Conservation (phyloP, 2,329 filamentous ascomycete species). For the Rhinocladiella similis region DNA sequence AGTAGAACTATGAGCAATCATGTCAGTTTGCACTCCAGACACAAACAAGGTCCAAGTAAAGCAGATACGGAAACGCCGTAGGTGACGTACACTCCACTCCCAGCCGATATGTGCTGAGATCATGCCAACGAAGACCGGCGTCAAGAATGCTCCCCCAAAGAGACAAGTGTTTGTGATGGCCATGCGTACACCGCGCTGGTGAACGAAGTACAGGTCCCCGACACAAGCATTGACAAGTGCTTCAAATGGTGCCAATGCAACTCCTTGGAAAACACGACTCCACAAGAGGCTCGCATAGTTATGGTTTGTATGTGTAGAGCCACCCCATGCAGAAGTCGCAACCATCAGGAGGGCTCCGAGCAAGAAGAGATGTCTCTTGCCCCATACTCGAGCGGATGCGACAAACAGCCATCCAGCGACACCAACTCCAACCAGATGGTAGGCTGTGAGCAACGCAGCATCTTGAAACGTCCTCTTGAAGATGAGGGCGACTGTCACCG, state of each 20-base stretch:
- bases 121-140: conserved; percentile 75
- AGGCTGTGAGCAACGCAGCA: conserved; percentile 80
- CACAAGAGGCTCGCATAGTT: conserved; percentile 73
- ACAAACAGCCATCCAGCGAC: conserved; percentile 82
- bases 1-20: conserved; percentile 73
- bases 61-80: conserved; percentile 37
- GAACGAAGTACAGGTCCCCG: conserved; percentile 88
- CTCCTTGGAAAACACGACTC: conserved; percentile 80
- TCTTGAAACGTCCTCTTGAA: conserved; percentile 69
- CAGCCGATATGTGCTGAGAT: conserved; percentile 25
- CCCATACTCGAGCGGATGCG: conserved; percentile 84
- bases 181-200: conserved; percentile 77
- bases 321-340: conserved; percentile 75
- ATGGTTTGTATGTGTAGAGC: conserved; percentile 56
- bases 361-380: conserved; percentile 85
- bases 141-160: conserved; percentile 72
- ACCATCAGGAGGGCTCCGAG: conserved; percentile 74
- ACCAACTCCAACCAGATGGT: conserved; percentile 81
- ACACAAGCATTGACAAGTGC: conserved; percentile 85
- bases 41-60: conserved; percentile 30
- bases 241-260: conserved; percentile 86
- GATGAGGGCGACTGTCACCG: conserved; percentile 70
- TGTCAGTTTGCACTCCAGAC: conserved; percentile 56
- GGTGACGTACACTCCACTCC: conserved; percentile 25
- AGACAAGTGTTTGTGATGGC: conserved; percentile 72